A percentile compares a stretch with the other conserved stretches of the same genome.
phyloP scores from a whole-genome alignment of 495 filamentous ascomycete genomes.

The Glutinoglossum americanum region DNA sequence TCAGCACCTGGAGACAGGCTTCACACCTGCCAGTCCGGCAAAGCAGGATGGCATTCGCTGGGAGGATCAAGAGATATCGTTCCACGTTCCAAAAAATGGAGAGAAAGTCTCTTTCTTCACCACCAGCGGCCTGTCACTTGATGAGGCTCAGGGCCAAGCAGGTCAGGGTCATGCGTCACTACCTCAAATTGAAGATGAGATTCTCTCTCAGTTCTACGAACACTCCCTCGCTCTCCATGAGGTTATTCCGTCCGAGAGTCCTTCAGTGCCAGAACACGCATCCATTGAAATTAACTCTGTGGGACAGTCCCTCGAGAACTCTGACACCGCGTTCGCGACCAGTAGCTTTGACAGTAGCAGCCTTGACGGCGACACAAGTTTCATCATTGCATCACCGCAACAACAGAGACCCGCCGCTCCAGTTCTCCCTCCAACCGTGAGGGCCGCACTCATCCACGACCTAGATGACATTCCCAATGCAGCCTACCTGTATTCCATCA shows the following conservation, averaged over 20 bases:
- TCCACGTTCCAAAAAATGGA: not conserved
- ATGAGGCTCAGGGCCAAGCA: slow-evolving; percentile 9
- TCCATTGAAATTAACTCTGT: not conserved
- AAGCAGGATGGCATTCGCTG: not conserved
- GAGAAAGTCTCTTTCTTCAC: slow-evolving; percentile 24
- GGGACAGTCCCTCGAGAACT: not conserved
- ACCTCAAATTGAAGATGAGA: slow-evolving; percentile 14
- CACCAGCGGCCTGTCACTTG: slow-evolving; percentile 18
- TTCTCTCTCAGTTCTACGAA: slow-evolving; percentile 44
- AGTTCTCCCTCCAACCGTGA: not conserved
- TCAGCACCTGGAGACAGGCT: slow-evolving; percentile 18
- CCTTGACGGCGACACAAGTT: not conserved
- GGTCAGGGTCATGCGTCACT: slow-evolving; percentile 11
- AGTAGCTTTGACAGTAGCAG: not conserved
- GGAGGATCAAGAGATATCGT: not conserved
- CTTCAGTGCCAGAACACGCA: not conserved
- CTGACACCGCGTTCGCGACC: not conserved
- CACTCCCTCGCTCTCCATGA: slow-evolving; percentile 49
- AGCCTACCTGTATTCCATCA: slow-evolving; percentile 40
- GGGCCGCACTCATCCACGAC: slow-evolving; percentile 27
- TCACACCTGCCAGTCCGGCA: slow-evolving; percentile 10
- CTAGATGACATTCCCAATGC: slow-evolving; percentile 51
- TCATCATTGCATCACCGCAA: not conserved
- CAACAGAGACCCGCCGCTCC: not conserved
- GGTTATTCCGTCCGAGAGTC: slow-evolving; percentile 23